Evolutionary conservation across 805 yeast species (phyloP), one percentile per base, ranked within the genome.

Genomic region (Pichia occidentalis): DNA sequence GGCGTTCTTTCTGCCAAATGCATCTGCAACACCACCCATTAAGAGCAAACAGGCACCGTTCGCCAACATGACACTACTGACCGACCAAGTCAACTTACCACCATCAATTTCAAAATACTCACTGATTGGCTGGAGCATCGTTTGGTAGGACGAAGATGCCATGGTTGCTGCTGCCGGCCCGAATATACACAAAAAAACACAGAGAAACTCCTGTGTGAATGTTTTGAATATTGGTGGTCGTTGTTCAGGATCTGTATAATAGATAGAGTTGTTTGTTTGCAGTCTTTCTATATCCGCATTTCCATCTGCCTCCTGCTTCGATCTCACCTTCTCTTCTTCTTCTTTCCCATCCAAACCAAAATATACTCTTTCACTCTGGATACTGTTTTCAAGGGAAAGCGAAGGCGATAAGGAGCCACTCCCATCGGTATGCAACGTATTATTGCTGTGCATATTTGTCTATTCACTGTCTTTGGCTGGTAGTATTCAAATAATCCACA

Each of bases 1-100:
- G 7, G 68, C 55, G 14, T 58, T 55, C 38, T 60, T 67, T 22
- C 75, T 54, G n/a, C 74, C 74, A 47, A 70, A 51, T 0, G 64
- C 60, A 51, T 70, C 75, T 1, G 74, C 68, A n/a, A 70, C 44
- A 19, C 67, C 68, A 8, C 75, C 73, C 59, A 67, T 60, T 8
- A 70, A 37, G 14, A 70, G 50, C 21, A 70, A 51, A 29, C 65
- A 59, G 3, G 71, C 54, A 7, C 73, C 75, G 34, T 61, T 61
- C 4, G 71, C 70, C 11, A 70, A 53, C 33, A 56, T 54, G 17
- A 67, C 61, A 13, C 69, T 52, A 7, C 67, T 56, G 7, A 63
- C 57, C 13, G 63, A 54, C 75, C 75, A 70, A 2, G 71, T 63
- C 16, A 70, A 45, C 22, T 52, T 41, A 26, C 72, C 71, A 29